These are phyloP conservation scores for Pichia sp. DNA, from an alignment of 1,139 yeast species.

Conservation along the genomic window DNA sequence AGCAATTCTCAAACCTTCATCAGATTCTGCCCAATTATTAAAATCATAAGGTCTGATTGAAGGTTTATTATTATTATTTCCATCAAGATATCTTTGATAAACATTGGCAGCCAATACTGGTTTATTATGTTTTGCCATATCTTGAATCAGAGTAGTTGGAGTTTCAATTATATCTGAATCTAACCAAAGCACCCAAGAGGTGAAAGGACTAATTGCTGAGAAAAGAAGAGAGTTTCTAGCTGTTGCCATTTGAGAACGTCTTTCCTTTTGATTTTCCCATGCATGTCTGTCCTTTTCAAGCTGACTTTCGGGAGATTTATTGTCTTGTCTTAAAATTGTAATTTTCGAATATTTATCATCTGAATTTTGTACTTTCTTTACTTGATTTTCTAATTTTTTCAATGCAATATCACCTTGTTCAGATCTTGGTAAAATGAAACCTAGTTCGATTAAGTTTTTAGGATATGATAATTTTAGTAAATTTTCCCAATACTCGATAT, in stretches of 20 bases:
- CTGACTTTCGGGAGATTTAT: slow-evolving; percentile 63
- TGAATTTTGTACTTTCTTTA: slow-evolving; percentile 59
- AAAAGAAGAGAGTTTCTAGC: slow-evolving; percentile 88
- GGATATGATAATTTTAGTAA: slow-evolving; percentile 71
- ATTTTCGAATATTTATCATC: slow-evolving; percentile 61
- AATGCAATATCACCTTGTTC: slow-evolving; percentile 75
- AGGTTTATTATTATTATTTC: slow-evolving; percentile 47
- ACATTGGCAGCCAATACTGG: slow-evolving; percentile 90
- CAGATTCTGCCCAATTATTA: slow-evolving; percentile 95
- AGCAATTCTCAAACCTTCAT: slow-evolving; percentile 74
- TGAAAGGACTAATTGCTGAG: slow-evolving; percentile 82
- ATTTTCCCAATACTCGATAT: slow-evolving; percentile 83
- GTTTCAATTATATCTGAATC: slow-evolving; percentile 93
- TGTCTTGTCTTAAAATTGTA: slow-evolving; percentile 85
- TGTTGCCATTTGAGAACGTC: slow-evolving; percentile 85
- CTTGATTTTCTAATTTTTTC: slow-evolving; percentile 60
- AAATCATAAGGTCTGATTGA: slow-evolving; percentile 84
- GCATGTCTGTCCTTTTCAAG: slow-evolving; percentile 75
- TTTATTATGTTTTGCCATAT: slow-evolving; percentile 77
- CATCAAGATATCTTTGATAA: slow-evolving; percentile 69
- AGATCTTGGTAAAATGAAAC: slow-evolving; percentile 82
- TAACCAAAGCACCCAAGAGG: slow-evolving; percentile 93
- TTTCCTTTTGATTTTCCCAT: slow-evolving; percentile 73
- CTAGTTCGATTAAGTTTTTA: slow-evolving; percentile 75
- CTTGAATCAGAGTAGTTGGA: slow-evolving; percentile 75